Evolutionary conservation across 768 basidiomycete species (phyloP).

Genomic region (Botryobasidium botryosum): DNA sequence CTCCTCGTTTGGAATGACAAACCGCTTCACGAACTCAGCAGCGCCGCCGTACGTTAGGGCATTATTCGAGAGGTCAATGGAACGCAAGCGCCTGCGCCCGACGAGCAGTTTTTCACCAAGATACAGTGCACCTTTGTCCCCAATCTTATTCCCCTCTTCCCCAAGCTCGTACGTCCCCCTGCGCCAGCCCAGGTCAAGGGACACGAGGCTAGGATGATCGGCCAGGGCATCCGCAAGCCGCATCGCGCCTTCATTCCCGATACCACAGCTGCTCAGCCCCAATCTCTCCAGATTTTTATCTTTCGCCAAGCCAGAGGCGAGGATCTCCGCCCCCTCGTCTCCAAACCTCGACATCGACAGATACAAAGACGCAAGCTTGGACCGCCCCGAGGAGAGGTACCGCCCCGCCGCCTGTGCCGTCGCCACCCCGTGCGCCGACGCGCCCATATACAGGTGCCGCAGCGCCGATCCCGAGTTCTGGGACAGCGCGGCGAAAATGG

Average conservation of each 20-base stretch:
- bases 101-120: conserved; percentile 5
- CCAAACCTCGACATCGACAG: conserved; percentile 5
- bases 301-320: conserved; percentile 5
- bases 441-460: conserved; percentile 8
- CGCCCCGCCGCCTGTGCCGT: conserved; percentile 5
- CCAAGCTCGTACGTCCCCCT: conserved; percentile 9
- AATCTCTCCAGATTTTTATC: conserved; percentile 6
- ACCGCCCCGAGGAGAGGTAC: conserved; percentile 5
- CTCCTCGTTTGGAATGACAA: conserved; percentile 3
- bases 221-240: conserved; percentile 8
- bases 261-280: conserved; percentile 7
- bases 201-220: conserved; percentile 1
- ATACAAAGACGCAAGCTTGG: conserved; percentile 6
- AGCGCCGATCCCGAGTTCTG: conserved; percentile 8
- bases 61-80: conserved; percentile 6
- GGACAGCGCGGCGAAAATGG: conserved; percentile 7
- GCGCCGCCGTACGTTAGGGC: conserved; percentile 4
- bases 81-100: background rate
- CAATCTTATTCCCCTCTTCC: conserved; percentile 9
- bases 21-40: conserved; percentile 1
- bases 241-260: conserved; percentile 9
- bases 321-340: conserved; percentile 5
- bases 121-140: conserved; percentile 5
- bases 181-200: conserved; percentile 9
- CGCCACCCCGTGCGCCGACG: background rate